Evolutionary conservation across 2,329 filamentous ascomycete genomes (phyloP).

Genomic region (Rutstroemia sp.): DNA sequence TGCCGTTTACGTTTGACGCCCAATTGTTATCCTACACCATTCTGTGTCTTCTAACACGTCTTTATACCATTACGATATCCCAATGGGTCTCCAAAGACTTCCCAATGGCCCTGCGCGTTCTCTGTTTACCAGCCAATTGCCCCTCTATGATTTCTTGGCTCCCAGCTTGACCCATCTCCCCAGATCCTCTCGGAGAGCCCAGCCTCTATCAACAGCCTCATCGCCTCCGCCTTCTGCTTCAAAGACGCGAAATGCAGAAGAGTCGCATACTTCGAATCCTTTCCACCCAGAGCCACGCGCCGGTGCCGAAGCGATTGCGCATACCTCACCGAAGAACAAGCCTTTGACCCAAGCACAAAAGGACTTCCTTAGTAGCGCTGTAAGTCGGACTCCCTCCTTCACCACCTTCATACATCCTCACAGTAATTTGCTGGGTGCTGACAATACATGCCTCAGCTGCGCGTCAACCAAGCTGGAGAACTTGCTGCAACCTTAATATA

Average conservation of each 20-base stretch:
- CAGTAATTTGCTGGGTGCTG: background rate
- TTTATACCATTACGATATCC: background rate
- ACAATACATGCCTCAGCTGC: conserved; percentile 45
- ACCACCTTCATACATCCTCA: background rate
- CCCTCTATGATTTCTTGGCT: conserved; percentile 33
- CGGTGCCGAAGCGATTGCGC: background rate
- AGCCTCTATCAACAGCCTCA: conserved; percentile 18
- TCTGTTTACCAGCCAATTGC: conserved; percentile 10
- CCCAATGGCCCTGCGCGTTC: conserved; percentile 11
- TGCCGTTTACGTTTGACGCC: too few species aligned
- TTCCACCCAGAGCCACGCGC: background rate
- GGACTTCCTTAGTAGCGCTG: conserved; percentile 68
- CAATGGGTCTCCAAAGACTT: background rate
- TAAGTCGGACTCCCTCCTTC: conserved; percentile 31
- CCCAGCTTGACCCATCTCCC: conserved; percentile 28
- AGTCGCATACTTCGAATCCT: background rate
- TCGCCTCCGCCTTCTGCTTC: background rate
- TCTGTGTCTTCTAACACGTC: too few species aligned
- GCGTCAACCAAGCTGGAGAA: conserved; percentile 96
- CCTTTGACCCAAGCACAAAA: conserved; percentile 63
- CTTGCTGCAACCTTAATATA: conserved; percentile 96
- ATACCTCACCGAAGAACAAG: conserved; percentile 13
- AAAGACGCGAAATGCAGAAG: background rate
- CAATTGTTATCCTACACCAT: too few species aligned
- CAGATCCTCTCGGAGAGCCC: conserved; percentile 13